phyloP scores from a whole-genome alignment of 768 basidiomycete genomes.

The Chlorophyllum brunneum region DNA sequence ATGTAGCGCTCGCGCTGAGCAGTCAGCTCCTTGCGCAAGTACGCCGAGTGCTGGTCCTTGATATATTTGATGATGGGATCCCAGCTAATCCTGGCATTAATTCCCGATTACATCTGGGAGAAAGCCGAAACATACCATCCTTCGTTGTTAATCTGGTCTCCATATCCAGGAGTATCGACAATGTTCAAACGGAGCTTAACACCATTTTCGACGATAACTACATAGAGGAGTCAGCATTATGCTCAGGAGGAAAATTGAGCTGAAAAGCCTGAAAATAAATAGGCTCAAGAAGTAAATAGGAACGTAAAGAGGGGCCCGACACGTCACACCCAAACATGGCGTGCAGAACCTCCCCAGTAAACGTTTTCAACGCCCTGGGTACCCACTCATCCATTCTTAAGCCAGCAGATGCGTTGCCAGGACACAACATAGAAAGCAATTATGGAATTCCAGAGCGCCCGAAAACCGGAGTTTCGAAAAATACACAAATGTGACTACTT shows the following conservation, averaged over 20 bases:
- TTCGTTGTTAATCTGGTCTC: constrained; percentile 99
- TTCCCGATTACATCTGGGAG: not conserved
- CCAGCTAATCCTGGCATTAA: constrained; percentile 58
- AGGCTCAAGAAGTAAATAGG: too few relatives aligned
- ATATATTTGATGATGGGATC: constrained; percentile 99
- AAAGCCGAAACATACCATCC: constrained; percentile 67
- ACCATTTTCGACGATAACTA: constrained; percentile 95
- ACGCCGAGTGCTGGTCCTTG: constrained; percentile 98
- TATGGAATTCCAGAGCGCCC: too few relatives aligned
- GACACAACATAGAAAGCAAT: too few relatives aligned
- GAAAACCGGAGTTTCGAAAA: too few relatives aligned
- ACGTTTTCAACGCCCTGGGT: not conserved
- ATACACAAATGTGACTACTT: constrained; percentile 29
- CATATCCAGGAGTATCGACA: constrained; percentile 97
- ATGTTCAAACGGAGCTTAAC: constrained; percentile 95
- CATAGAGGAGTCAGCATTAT: constrained; percentile 2
- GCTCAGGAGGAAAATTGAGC: not conserved
- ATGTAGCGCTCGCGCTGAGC: constrained; percentile 99
- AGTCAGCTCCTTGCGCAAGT: constrained; percentile 97
- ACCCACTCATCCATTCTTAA: not conserved
- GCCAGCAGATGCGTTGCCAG: not conserved
- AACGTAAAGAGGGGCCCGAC: not conserved
- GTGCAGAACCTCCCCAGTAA: not conserved
- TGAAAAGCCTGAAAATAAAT: constrained; percentile 1
- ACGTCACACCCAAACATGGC: constrained; percentile 12